Conservation (phyloP, 352 stramenopile species). For the Phytophthora pini region DNA sequence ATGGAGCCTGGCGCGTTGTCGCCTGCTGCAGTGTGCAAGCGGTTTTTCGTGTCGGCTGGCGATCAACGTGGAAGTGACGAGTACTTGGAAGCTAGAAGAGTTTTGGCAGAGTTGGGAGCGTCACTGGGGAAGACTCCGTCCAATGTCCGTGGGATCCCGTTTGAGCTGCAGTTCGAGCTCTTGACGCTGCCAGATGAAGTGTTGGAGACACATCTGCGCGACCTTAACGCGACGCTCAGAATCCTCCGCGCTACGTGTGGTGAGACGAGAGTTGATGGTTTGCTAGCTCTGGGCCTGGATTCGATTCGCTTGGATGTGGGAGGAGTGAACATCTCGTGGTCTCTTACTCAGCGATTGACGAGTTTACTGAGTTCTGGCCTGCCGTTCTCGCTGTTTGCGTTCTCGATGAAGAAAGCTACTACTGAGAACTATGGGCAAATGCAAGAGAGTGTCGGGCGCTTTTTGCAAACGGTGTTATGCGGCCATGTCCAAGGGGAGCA, state of each 20-base stretch:
- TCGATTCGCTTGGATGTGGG: constrained; percentile 34
- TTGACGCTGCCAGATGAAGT: constrained; percentile 23
- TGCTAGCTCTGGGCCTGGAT: constrained; percentile 24
- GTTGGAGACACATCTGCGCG: constrained; percentile 24
- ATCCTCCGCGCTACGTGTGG: constrained; percentile 3
- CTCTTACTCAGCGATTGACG: constrained; percentile 28
- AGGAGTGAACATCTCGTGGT: constrained; percentile 22
- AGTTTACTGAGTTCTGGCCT: constrained; percentile 18
- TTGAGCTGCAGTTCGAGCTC: constrained; percentile 35
- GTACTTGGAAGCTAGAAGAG: constrained; percentile 26
- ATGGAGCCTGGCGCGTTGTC: constrained; percentile 31
- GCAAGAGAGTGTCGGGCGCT: constrained; percentile 19
- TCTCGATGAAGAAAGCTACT: constrained; percentile 25
- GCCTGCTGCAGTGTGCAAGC: constrained; percentile 29
- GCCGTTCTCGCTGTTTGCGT: constrained; percentile 30
- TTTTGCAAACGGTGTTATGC: constrained; percentile 28
- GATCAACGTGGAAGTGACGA: constrained; percentile 12
- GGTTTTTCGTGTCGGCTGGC: constrained; percentile 15
- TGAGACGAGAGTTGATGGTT: neutral
- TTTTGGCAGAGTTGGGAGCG: constrained; percentile 11
- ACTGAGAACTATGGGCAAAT: constrained; percentile 8
- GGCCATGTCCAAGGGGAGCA: neutral
- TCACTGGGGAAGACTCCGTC: neutral
- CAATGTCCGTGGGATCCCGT: neutral
- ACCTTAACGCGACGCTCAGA: constrained; percentile 13